Base-by-base conservation (phyloP, 164 flowering plant genomes). In the Sextonia rubra region DNA sequence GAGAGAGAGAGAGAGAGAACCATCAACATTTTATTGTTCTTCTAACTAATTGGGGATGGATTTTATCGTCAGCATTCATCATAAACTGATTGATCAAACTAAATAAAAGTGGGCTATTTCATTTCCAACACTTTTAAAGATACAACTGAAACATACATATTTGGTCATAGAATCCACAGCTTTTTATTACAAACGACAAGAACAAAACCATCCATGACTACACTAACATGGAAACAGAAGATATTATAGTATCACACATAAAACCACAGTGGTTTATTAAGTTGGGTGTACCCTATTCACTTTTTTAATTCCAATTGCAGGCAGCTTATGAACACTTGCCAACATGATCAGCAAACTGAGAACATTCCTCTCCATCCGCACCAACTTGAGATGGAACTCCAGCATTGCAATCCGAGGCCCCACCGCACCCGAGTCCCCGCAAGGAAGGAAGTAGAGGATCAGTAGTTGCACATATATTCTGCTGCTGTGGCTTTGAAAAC, bases 401-500 rank as follows among this genome's bases (percentile, higher is more conserved):
- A 68, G 73, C 71, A 65, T 82, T 84, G 82, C 80, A 77, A 44
- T 72, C 55, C 5, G 52, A 7, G 1, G 69, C 71, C 18, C 69
- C 37, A 1, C 73, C 72, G 24, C 49, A 68, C 55, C 66, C 63
- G 9, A 37, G 44, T 8, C 44, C 44, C 5, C 63, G 56, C 3
- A 71, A 24, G 18, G 75, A 23, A 18, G 77, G 58, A 18, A 64
- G n/a, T 72, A 72, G 62, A 49, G 56, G 68, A 70, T 66, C 81
- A 7, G 71, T 22, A 3, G 69, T 63, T 8, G 68, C 60, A 62
- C 30, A 58, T 26, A 61, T 64, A 69, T 44, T 66, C 22, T 64
- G 76, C 12, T 77, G 84, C 9, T 73, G 86, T 32, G 72, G 81
- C 30, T 52, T 66, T 26, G 60, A n/a, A 26, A 76, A 75, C 44